Conservation (phyloP, 768 basidiomycete genomes). For the Pleurotus cornucopiae region DNA sequence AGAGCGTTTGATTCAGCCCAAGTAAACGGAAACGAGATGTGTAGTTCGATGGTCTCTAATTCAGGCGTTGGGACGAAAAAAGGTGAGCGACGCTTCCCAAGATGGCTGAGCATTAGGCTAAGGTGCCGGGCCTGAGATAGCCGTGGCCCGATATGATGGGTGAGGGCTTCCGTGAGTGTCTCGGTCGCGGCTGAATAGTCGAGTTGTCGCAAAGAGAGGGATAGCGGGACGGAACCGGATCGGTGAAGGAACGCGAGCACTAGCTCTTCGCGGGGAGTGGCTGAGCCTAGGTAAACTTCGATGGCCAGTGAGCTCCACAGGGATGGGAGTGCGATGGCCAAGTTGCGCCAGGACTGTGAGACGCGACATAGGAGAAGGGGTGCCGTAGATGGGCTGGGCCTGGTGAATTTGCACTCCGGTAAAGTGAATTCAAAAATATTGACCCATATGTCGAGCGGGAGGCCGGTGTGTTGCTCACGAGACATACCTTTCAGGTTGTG, state of each 20-base stretch:
- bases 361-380: conserved; percentile 37
- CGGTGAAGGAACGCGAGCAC: conserved; percentile 28
- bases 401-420: conserved; percentile 11
- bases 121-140: background rate
- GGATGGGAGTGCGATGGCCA: conserved; percentile 30
- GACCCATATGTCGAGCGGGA: conserved; percentile 26
- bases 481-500: no score
- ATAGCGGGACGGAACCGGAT: conserved; percentile 27
- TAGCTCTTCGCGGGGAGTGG: conserved; percentile 24
- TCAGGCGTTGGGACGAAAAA: no score
- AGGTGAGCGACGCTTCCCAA: conserved; percentile 5
- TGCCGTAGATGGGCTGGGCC: conserved; percentile 14
- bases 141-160: background rate
- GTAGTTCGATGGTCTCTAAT: no score
- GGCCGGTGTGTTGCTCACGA: no score
- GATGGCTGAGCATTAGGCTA: conserved; percentile 13
- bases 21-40: no score
- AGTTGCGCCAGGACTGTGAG: conserved; percentile 36
- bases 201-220: conserved; percentile 26
- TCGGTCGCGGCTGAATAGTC: conserved; percentile 27
- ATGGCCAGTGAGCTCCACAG: conserved; percentile 37
- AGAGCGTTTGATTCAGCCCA: no score
- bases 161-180: background rate
- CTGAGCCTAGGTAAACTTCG: conserved; percentile 22
- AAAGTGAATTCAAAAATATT: conserved; percentile 27